phyloP scores from a whole-genome alignment of 2,329 filamentous ascomycete species.

The Penicillium paneum region DNA sequence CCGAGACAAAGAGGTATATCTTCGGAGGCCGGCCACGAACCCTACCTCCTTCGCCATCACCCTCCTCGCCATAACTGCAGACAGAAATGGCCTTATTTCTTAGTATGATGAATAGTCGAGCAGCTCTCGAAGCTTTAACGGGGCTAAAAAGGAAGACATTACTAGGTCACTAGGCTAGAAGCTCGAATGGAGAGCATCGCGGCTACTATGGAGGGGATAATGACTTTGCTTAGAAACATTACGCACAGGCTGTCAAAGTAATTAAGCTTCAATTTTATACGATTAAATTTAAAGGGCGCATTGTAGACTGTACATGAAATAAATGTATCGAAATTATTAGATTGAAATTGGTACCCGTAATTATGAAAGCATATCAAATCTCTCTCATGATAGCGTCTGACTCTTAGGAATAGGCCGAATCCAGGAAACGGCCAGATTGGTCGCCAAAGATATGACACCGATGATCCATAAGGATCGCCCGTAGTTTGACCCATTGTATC shows the following conservation, averaged over 20 bases:
- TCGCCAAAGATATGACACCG: slow-evolving; percentile 67
- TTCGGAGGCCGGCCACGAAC: neutral
- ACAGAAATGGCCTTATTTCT: neutral
- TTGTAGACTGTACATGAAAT: neutral
- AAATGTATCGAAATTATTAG: neutral
- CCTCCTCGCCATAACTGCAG: neutral
- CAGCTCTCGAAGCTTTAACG: neutral
- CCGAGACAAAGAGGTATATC: neutral
- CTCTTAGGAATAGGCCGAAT: slow-evolving; percentile 57
- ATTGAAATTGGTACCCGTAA: neutral
- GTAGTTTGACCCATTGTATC: slow-evolving; percentile 68
- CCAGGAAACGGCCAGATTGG: slow-evolving; percentile 66
- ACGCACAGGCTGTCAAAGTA: neutral
- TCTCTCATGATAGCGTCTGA: slow-evolving; percentile 37
- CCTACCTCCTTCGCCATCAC: neutral
- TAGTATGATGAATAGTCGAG: neutral
- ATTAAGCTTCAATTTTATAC: neutral
- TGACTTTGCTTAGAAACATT: neutral
- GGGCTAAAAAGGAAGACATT: neutral
- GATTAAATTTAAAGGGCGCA: neutral
- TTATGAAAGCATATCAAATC: neutral
- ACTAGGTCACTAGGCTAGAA: neutral
- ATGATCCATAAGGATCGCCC: slow-evolving; percentile 75
- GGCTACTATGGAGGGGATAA: neutral
- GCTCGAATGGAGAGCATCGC: neutral